Base-by-base conservation (phyloP, 2,329 filamentous ascomycete species). In the Delphinella strobiligena region DNA sequence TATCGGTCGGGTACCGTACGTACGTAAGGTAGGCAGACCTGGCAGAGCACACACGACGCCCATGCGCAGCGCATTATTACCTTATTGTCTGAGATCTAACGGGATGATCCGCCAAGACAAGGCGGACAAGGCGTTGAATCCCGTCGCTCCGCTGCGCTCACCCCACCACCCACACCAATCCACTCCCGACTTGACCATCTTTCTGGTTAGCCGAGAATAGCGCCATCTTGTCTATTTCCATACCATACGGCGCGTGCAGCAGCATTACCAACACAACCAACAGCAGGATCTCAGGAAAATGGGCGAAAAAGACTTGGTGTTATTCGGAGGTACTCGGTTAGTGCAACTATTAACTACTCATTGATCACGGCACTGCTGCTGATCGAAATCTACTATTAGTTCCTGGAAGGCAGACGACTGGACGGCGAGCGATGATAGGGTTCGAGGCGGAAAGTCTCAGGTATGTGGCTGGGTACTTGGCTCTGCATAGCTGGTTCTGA, bases 351-450 rank as follows among this genome's bases (percentile, higher is more conserved):
- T 30, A 24, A 32, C 19, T 16, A 18, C 34, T 7, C 15, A 14
- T 19, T 5, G n/a, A 5, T 5, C 11, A 32, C 10, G 36, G 39
- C 34, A 16, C 19, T n/a, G 18, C 12, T 24, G 30, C 34, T 41
- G 34, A 41, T 12, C 10, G 12, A 37, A 36, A 15, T 36, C 10
- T 41, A 27, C 34, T 29, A 32, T 30, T 54, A 80, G 75, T 43
- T 64, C 65, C 16, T 84, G 80, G 79, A 59, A 66, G 16, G 54
- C 66, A 1, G 56, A 62, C 37, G 68, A 74, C 46, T 89, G 82
- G 81, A 78, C 72, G 5, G 66, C 75, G 11, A 78, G 75, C 38
- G 82, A 89, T 56, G 84, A 89, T 59, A 69, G 77, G 19, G 81
- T 89, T n/a, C 76, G 83, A 33, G 82, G 82, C 43, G 84, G 84